phyloP scores from a whole-genome alignment of 2,329 filamentous ascomycete species.

The Drechslerella dactyloides region DNA sequence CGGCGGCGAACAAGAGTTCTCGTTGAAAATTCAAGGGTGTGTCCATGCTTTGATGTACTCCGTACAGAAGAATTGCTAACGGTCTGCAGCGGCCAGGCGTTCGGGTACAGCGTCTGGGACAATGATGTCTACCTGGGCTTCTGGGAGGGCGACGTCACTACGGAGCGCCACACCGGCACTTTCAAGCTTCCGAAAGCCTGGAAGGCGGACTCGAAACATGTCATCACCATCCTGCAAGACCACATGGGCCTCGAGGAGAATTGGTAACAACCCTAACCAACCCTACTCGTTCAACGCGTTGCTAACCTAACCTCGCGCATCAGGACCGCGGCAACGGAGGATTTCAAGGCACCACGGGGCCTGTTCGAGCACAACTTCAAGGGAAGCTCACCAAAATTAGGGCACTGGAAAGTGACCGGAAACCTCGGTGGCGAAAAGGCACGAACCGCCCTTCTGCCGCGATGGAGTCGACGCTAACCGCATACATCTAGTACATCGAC shows the following conservation, averaged over 20 bases:
- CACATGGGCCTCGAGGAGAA: conserved; percentile 75
- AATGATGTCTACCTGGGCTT: conserved; percentile 70
- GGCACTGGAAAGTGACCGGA: conserved; percentile 71
- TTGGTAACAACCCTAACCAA: too few relatives aligned
- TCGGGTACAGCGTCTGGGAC: conserved; percentile 72
- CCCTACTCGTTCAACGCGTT: too few relatives aligned
- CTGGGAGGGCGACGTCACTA: conserved; percentile 65
- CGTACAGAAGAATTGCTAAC: not conserved
- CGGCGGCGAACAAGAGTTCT: conserved; percentile 67
- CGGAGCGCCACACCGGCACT: conserved; percentile 64
- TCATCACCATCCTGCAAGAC: conserved; percentile 74
- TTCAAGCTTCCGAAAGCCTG: conserved; percentile 65
- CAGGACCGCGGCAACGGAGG: conserved; percentile 64
- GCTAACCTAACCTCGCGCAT: not conserved
- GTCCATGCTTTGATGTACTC: not conserved
- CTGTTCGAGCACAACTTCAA: conserved; percentile 68
- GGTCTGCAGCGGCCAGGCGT: conserved; percentile 64
- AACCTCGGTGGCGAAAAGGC: conserved; percentile 69
- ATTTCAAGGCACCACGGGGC: conserved; percentile 65
- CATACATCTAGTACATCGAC: conserved; percentile 62
- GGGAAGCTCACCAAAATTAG: conserved; percentile 59
- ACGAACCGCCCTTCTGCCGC: not conserved
- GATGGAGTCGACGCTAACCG: conserved; percentile 2
- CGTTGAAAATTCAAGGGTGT: conserved; percentile 65
- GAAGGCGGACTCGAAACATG: conserved; percentile 63